phyloP scores from a whole-genome alignment of 345 rosid genomes.

The Leavenworthia alabamica region DNA sequence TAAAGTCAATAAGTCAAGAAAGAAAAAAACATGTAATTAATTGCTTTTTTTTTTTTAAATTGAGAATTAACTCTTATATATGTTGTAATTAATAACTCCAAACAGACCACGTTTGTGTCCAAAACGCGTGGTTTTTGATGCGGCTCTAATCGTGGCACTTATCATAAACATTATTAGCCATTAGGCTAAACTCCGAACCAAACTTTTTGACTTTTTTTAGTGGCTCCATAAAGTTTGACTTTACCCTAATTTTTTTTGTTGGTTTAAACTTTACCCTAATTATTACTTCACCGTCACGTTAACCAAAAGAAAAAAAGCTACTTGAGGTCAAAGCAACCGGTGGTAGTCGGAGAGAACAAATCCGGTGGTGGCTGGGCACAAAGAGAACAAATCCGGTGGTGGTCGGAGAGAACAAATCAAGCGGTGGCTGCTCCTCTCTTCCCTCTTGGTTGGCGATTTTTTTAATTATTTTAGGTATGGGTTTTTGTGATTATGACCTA shows the following conservation, averaged over 20 bases:
- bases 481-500: no score
- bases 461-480: no score
- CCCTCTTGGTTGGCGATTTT: no score
- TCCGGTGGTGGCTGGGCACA: no score
- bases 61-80: background rate
- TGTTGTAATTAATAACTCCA: background rate
- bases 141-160: conserved; percentile 16
- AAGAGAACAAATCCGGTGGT: no score
- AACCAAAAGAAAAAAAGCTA: conserved; percentile 33
- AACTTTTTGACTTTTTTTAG: conserved; percentile 28
- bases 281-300: conserved; percentile 29
- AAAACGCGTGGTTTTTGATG: conserved; percentile 29
- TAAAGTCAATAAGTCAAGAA: background rate
- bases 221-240: conserved; percentile 36
- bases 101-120: background rate
- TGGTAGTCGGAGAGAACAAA: no score
- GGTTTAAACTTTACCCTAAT: no score
- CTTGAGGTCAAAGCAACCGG: conserved; percentile 36
- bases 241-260: no score
- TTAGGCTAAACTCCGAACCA: conserved; percentile 4
- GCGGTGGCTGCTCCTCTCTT: no score
- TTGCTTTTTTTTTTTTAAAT: background rate
- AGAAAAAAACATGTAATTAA: conserved; percentile 3
- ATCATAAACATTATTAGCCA: background rate
- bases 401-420: no score